Conservation (phyloP, 352 stramenopile genomes). For the Phytophthora cactorum region DNA sequence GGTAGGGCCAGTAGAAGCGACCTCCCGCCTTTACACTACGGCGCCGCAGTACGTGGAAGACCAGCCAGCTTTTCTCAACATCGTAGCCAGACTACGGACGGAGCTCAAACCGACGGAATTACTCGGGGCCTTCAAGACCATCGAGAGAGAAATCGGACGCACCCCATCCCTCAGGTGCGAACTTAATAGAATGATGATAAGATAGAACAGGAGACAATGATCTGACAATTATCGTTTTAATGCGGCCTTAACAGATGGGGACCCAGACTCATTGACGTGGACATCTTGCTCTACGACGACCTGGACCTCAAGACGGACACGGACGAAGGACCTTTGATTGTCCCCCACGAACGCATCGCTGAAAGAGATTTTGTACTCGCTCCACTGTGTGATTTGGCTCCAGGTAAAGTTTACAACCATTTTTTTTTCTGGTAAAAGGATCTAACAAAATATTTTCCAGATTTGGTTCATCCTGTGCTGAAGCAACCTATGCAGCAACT, state of each 20-base stretch:
- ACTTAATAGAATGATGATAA: constrained; percentile 2
- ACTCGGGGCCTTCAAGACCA: constrained; percentile 86
- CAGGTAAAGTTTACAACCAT: constrained; percentile 27
- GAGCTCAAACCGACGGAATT: constrained; percentile 75
- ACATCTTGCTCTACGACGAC: constrained; percentile 95
- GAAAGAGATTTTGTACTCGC: constrained; percentile 98
- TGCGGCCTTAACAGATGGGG: constrained; percentile 75
- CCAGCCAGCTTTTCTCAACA: constrained; percentile 96
- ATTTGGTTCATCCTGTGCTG: constrained; percentile 79
- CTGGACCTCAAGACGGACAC: constrained; percentile 73
- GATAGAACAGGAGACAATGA: neutral
- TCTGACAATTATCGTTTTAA: constrained; percentile 8
- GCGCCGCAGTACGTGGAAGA: constrained; percentile 95
- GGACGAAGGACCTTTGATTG: constrained; percentile 74
- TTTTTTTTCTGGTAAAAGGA: neutral
- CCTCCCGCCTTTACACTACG: constrained; percentile 94
- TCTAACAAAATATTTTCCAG: constrained; percentile 21
- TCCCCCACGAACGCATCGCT: constrained; percentile 94
- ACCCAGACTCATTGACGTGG: constrained; percentile 94
- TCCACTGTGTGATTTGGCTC: constrained; percentile 94
- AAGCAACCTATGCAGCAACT: constrained; percentile 80
- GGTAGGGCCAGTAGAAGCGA: constrained; percentile 67
- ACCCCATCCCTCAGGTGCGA: constrained; percentile 59
- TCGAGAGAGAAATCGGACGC: constrained; percentile 91
- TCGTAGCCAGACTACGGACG: constrained; percentile 90